Evolutionary conservation across 306 rosid genomes (phyloP).

Genomic region (Cajanus cajan): DNA sequence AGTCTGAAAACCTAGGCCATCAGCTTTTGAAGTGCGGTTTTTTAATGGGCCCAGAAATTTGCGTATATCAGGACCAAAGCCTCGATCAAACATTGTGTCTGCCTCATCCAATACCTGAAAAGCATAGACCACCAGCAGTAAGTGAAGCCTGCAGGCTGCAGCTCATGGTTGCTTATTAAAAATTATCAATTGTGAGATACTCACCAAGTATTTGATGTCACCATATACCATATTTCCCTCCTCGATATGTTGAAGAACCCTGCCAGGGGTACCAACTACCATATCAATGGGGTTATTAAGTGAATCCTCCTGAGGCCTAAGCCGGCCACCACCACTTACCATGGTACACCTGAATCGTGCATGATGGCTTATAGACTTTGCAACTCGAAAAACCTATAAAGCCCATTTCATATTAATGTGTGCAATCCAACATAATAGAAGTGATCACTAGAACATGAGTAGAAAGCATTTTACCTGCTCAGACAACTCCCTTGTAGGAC

Average conservation of each 20-base stretch:
- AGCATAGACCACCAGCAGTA: constrained; percentile 23
- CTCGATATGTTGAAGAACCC: constrained; percentile 92
- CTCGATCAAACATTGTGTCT: constrained; percentile 97
- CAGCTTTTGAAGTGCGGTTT: constrained; percentile 63
- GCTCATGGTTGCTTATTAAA: not conserved
- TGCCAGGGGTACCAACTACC: constrained; percentile 96
- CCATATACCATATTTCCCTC: constrained; percentile 93
- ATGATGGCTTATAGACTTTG: constrained; percentile 89
- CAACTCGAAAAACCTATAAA: constrained; percentile 83
- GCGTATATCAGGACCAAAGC: constrained; percentile 95
- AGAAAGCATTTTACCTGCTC: constrained; percentile 70
- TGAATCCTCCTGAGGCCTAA: constrained; percentile 90
- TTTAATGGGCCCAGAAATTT: constrained; percentile 80
- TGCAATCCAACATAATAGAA: constrained; percentile 1
- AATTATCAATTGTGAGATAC: constrained; percentile 12
- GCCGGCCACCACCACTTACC: constrained; percentile 96
- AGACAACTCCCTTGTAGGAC: constrained; percentile 92
- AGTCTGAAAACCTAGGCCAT: constrained; percentile 79
- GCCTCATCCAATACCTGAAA: constrained; percentile 95
- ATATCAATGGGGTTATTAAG: constrained; percentile 76
- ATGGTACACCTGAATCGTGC: constrained; percentile 85
- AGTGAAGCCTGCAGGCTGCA: constrained; percentile 9
- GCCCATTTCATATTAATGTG: constrained; percentile 31
- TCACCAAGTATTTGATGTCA: constrained; percentile 86
- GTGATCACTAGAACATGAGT: constrained; percentile 18